Base-by-base conservation (phyloP, 2,329 filamentous ascomycete genomes). In the Botryotinia narcissicola region DNA sequence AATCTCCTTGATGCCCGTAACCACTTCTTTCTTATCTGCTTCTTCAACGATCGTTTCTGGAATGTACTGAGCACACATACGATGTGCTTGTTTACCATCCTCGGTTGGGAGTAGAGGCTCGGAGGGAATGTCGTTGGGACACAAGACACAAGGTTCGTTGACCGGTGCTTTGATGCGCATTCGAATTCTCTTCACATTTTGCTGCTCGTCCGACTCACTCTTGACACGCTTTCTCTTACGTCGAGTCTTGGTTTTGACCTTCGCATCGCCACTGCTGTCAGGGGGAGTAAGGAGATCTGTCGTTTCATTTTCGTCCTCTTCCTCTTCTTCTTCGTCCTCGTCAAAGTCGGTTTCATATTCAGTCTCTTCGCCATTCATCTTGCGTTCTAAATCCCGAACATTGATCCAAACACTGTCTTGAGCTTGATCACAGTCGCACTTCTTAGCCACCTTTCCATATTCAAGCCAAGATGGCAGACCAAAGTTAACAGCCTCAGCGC, bases 331-430 rank as follows among this genome's bases (percentile, higher is more conserved):
- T 10, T 92, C 91, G 3, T 92, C 90, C 44, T 90, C 88, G 5
- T 92, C 90, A 54, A 93, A 91, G 0, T 91, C 92, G 78, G 94
- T 91, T 80, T 95, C 92, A 78, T 93, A 93, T 78, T 94, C 93
- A 8, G 93, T 93, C 73, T 93, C 91, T 81, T 98, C 95, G 61
- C 96, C 96, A 70, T 95, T 90, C 64, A 98, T 84, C 82, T 97
- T 98, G 75, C 96, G 93, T 83, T 99, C 94, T 73, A 99, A 97
- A 79, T 98, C 96, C 74, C 93, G 91, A 6, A 98, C 94, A 80
- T 99, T 95, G 71, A 99, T 94, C 95, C 97, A 99, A 5, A 99
- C 96, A 79, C 95, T 98, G 84, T 99, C 96, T 74, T 97, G 91
- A 77, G 97, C 95, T 74, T 96, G 89, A 79, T 96, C 94, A 81